Percentiles rank a stretch among this genome's conserved stretches.
Conservation (phyloP, 1,284 basidiomycete genomes). For the Ustilago loliicola region DNA sequence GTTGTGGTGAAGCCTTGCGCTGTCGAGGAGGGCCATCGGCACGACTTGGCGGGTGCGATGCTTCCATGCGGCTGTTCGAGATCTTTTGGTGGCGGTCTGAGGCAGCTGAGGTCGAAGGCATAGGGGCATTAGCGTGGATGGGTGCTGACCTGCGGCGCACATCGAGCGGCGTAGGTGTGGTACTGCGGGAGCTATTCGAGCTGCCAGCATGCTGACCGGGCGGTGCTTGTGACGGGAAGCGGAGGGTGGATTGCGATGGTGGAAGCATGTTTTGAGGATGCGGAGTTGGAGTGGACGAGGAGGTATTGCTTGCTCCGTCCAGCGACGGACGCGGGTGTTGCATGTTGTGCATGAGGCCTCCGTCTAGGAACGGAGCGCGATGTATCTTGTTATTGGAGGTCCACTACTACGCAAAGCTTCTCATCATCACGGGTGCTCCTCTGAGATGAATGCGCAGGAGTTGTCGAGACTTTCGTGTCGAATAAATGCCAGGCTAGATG, state of each 20-base stretch:
- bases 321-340: conserved; percentile 20
- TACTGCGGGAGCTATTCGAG: not conserved
- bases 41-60: not conserved
- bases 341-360: conserved; percentile 6
- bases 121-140: conserved; percentile 1
- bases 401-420: not conserved
- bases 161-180: conserved; percentile 18
- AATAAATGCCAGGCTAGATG: not conserved
- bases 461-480: not conserved
- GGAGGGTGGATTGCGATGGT: conserved; percentile 35
- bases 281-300: conserved; percentile 18
- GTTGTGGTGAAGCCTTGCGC: conserved; percentile 1
- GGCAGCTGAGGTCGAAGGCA: not conserved
- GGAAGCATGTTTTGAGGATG: conserved; percentile 33
- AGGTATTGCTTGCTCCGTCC: conserved; percentile 14
- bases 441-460: not conserved
- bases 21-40: conserved; percentile 8
- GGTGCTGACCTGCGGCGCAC: conserved; percentile 29
- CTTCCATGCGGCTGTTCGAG: not conserved
- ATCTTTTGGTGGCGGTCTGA: conserved; percentile 6
- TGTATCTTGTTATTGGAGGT: not conserved
- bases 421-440: not conserved
- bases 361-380: not conserved
- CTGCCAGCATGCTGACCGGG: conserved; percentile 2
- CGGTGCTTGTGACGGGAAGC: conserved; percentile 34